Evolutionary conservation across 768 basidiomycete species (phyloP), one percentile per base, ranked within the genome.

Genomic region (Pisolithus marmoratus): DNA sequence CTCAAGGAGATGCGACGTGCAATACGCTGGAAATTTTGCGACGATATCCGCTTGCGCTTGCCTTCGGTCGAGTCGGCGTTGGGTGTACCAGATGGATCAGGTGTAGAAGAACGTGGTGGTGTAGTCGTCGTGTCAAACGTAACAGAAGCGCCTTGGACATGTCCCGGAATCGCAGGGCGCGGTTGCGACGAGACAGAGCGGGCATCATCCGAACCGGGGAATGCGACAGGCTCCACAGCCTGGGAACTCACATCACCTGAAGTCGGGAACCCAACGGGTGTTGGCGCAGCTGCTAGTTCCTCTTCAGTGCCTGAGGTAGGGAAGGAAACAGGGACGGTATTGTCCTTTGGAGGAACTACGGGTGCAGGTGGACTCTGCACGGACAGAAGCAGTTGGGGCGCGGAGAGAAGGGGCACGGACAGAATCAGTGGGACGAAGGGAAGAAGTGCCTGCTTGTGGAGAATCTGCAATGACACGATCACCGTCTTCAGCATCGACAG

Each of bases 21-120:
- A 36, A 92, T 63, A 17, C 87, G 79, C 64, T 90, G 87, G 74
- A 93, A 88, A 61, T 91, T 91, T 64, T 93, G 90, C 24, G 87
- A 86, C 8, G 87, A 84, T 52, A 87, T 89, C 19, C 87, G 80
- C 63, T 85, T 88, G 54, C 88, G 76, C 72, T 89, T 90, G 31
- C 81, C 81, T 60, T 88, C 88, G 6, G 43, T 27, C n/a, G 78
- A 63, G 3, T 86, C 87, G 1, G 76, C 76, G 55, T 84, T 81
- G 9, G 85, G 83, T 14, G 87, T 82, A 4, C 62, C 54, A 22
- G 80, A 76, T 56, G 77, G 78, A 60, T 90, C 86, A 5, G 89
- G 87, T 7, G 88, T 86, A n/a, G 79, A 82, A 36, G 77, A 78
- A 27, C 87, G 82, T 3, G 80, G 73, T n/a, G 85, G 84, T 4